Evolutionary conservation across 2,329 filamentous ascomycete genomes (phyloP), one percentile per base, ranked within the genome.

Genomic region (Fusarium sp.): DNA sequence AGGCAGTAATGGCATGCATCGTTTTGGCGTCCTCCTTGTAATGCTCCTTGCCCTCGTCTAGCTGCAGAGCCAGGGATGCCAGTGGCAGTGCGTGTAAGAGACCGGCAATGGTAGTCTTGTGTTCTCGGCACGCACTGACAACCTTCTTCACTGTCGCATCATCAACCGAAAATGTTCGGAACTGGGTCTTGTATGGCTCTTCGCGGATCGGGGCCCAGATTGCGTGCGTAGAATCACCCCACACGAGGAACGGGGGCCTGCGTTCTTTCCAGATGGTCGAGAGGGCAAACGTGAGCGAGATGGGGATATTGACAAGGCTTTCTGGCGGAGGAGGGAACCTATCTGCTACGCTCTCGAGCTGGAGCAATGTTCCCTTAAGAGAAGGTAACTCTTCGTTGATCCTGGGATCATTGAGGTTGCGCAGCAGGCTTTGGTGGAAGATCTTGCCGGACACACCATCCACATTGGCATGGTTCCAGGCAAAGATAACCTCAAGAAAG

Each of bases 391-490:
- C 35, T 15, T 59, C 20, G 4, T 38, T 37, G 27, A 58, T 30
- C 6, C 43, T 58, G 9, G 45, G 30, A 4, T 63, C 33, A 35
- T 80, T 79, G 50, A 82, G 79, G 35, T 77, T 74, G 8, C 69
- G 66, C 6, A 82, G 56, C 9, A 82, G 58, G 17, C 71, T 76
- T 56, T 76, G 59, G 45, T 82, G 80, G n/a, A 82, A 79, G 5
- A 82, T 73, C 61, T 80, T 82, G 45, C 73, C 78, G 22, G 79
- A 71, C n/a, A 74, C 79, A 1, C 80, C 81, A 43, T 82, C 81
- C 4, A 65, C 69, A 7, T 69, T 70, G 27, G 76, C 62, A 60
- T 82, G 81, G 33, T 78, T 79, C 63, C 72, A 80, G 11, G 69
- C 68, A 47, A 81, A 76, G 12, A 81, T 30, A 15, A 78, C 66